phyloP scores from a whole-genome alignment of 306 rosid genomes.

The Carpinus fangiana region DNA sequence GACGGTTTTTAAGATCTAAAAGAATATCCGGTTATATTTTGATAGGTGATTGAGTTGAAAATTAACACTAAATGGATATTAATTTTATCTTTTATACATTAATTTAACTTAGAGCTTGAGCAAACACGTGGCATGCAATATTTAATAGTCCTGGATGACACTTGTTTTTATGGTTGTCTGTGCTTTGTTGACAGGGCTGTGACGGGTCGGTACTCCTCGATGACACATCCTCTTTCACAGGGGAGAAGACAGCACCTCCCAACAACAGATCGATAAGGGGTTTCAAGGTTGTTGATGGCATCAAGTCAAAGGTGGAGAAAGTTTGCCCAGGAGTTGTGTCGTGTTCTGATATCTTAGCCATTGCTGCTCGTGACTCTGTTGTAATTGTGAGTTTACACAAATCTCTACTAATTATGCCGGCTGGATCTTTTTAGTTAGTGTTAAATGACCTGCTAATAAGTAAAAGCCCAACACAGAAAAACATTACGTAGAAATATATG shows the following conservation, averaged over 20 bases:
- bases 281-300: slow-evolving; percentile 55
- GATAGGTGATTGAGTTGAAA: no score
- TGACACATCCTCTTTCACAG: slow-evolving; percentile 51
- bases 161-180: not conserved
- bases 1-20: no score
- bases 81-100: no score
- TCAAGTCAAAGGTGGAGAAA: slow-evolving; percentile 54
- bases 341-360: slow-evolving; percentile 77
- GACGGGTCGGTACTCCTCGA: slow-evolving; percentile 78
- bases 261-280: slow-evolving; percentile 63
- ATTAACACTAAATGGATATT: no score
- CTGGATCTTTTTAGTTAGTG: no score
- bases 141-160: not conserved
- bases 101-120: no score
- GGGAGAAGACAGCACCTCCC: slow-evolving; percentile 76
- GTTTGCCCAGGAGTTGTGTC: slow-evolving; percentile 68
- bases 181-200: slow-evolving; percentile 55
- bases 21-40: no score
- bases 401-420: no score
- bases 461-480: no score
- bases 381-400: slow-evolving; percentile 41
- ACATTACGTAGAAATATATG: no score
- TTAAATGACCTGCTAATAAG: no score
- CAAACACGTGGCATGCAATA: not conserved
- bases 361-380: slow-evolving; percentile 81